Conservation (phyloP, 208 protist species). For the Wallacemonas sp. region DNA sequence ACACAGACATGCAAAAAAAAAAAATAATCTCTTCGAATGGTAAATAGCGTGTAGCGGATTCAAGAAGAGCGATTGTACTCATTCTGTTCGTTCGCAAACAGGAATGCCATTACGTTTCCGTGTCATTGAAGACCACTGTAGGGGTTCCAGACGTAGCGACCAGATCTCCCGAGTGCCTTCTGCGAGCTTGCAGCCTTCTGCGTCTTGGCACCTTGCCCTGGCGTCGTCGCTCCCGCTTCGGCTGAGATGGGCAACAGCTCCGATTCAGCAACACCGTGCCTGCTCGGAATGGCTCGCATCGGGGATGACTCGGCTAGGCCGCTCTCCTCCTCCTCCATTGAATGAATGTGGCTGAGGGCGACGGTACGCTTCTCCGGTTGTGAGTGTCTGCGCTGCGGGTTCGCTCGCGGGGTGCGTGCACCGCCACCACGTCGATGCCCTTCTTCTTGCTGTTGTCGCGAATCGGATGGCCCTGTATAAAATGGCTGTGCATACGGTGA, state of each 20-base stretch:
- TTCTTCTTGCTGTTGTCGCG: no score
- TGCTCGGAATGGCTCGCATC: neutral
- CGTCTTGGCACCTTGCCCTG: no score
- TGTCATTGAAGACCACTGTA: neutral
- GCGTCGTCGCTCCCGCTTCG: neutral
- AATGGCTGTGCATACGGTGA: no score
- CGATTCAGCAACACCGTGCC: neutral
- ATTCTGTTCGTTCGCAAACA: no score
- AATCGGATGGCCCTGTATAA: no score
- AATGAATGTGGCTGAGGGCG: neutral
- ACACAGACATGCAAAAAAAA: neutral
- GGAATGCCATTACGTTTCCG: no score
- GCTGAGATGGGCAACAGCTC: neutral
- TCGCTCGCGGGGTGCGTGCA: neutral
- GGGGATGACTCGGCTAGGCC: neutral
- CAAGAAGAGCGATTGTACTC: no score
- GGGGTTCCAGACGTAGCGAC: slow-evolving; percentile 8
- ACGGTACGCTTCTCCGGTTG: no score
- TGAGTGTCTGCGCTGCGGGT: neutral
- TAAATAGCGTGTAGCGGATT: neutral
- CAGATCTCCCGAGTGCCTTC: slow-evolving; percentile 1
- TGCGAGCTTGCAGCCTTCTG: neutral
- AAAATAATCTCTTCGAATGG: no score
- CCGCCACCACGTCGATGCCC: no score
- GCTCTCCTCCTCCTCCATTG: neutral